Conservation (phyloP, 805 yeast species). For the Suhomyces sp. region DNA sequence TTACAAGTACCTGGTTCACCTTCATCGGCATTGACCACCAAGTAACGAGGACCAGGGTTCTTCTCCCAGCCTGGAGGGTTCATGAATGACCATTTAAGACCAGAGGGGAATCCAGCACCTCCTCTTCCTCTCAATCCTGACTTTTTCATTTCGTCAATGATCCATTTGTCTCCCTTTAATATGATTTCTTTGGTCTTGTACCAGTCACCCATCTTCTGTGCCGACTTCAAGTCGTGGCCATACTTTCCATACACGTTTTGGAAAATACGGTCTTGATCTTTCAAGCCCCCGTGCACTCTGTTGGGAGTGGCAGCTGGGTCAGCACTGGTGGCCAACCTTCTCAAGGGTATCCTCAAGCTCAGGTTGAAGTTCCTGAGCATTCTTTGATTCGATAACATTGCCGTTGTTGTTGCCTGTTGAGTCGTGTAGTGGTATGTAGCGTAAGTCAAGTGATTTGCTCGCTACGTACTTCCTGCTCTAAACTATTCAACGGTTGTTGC, state of each 20-base stretch:
- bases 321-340: slow-evolving; percentile 47
- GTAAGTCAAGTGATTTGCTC: too few species aligned
- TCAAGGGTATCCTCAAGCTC: slow-evolving; percentile 26
- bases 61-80: slow-evolving; percentile 96
- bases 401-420: background rate
- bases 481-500: too few species aligned
- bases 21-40: slow-evolving; percentile 90
- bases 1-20: slow-evolving; percentile 96
- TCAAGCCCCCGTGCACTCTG: slow-evolving; percentile 68
- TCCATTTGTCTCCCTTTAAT: slow-evolving; percentile 84
- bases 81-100: slow-evolving; percentile 91
- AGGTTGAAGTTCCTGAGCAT: slow-evolving; percentile 43
- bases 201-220: slow-evolving; percentile 87
- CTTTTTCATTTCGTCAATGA: slow-evolving; percentile 80
- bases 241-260: slow-evolving; percentile 77
- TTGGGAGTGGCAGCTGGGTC: slow-evolving; percentile 50
- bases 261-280: slow-evolving; percentile 82
- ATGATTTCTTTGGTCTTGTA: slow-evolving; percentile 84
- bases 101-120: slow-evolving; percentile 92
- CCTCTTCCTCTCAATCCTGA: slow-evolving; percentile 90
- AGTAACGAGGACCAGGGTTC: slow-evolving; percentile 82
- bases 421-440: background rate
- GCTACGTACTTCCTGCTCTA: too few species aligned
- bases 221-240: slow-evolving; percentile 72
- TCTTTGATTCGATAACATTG: slow-evolving; percentile 3